These are phyloP conservation scores for Xanthoconium separans DNA, from an alignment of 1,284 basidiomycete species.

Conservation along the genomic window DNA sequence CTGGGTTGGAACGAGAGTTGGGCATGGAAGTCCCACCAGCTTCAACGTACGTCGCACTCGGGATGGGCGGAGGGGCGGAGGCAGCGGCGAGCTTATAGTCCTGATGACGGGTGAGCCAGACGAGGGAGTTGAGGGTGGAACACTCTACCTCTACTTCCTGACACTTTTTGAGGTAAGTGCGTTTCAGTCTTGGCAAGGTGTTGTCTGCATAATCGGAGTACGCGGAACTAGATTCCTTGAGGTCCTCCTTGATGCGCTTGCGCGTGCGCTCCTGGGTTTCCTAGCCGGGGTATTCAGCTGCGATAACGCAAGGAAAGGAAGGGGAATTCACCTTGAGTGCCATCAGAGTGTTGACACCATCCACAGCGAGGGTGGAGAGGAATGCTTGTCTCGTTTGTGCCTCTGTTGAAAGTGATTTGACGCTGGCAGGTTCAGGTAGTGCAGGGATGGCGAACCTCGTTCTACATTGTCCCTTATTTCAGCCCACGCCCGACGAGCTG, in stretches of 20 bases:
- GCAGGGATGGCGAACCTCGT: slow-evolving; percentile 50
- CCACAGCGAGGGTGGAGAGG: slow-evolving; percentile 62
- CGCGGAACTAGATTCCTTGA: slow-evolving; percentile 69
- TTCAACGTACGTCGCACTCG: slow-evolving; percentile 19
- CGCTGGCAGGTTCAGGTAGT: background rate
- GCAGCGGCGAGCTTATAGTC: slow-evolving; percentile 58
- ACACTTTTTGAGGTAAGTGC: slow-evolving; percentile 76
- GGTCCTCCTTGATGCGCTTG: slow-evolving; percentile 85
- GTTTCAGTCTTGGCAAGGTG: slow-evolving; percentile 74
- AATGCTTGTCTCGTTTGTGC: slow-evolving; percentile 81
- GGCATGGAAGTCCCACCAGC: slow-evolving; percentile 24
- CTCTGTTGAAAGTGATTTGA: slow-evolving; percentile 49
- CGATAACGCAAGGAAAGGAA: background rate
- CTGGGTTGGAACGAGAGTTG: slow-evolving; percentile 36
- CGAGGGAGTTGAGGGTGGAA: background rate
- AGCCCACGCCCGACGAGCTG: slow-evolving; percentile 71
- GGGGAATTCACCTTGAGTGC: slow-evolving; percentile 57
- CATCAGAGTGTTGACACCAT: slow-evolving; percentile 69
- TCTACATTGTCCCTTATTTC: slow-evolving; percentile 85
- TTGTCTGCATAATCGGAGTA: slow-evolving; percentile 81
- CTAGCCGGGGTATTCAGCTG: slow-evolving; percentile 35
- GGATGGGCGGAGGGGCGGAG: slow-evolving; percentile 29
- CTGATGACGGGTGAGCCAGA: slow-evolving; percentile 35
- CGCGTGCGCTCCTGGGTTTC: slow-evolving; percentile 86
- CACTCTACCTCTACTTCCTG: slow-evolving; percentile 52